A percentile compares a stretch with the other conserved stretches of the same genome.
Evolutionary conservation across 768 basidiomycete genomes (phyloP).

Genomic region (Pulveroboletus sp.): DNA sequence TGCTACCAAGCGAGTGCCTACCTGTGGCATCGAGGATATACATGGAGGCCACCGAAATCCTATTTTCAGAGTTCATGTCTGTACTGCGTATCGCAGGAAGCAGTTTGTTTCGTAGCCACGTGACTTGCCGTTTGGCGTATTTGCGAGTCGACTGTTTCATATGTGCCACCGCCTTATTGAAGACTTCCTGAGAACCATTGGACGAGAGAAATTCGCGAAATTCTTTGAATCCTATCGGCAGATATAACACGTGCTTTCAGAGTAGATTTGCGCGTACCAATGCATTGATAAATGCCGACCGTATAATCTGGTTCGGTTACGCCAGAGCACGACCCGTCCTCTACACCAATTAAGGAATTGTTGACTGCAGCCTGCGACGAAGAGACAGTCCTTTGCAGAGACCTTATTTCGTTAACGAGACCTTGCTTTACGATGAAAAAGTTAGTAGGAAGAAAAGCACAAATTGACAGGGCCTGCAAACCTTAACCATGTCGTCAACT

Average conservation of each 20-base stretch:
- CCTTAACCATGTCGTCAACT: conserved; percentile 88
- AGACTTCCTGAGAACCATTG: conserved; percentile 37
- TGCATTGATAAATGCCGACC: conserved; percentile 88
- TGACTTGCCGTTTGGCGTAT: conserved; percentile 87
- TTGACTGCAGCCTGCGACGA: not conserved
- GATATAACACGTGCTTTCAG: conserved; percentile 5
- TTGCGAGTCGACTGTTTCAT: conserved; percentile 88
- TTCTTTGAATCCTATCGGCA: conserved; percentile 78
- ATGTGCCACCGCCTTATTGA: conserved; percentile 55
- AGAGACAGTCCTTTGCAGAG: conserved; percentile 36
- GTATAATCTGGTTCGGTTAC: conserved; percentile 49
- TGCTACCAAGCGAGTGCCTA: conserved; percentile 24
- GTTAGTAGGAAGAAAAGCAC: not conserved
- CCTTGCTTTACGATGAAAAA: conserved; percentile 49
- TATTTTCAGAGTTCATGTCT: conserved; percentile 32
- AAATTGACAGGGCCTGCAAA: conserved; percentile 24
- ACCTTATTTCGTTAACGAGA: conserved; percentile 71
- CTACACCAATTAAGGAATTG: not conserved
- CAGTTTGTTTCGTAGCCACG: conserved; percentile 90
- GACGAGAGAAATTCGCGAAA: conserved; percentile 65
- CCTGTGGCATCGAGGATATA: conserved; percentile 71
- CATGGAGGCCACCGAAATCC: conserved; percentile 31
- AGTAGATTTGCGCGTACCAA: conserved; percentile 48
- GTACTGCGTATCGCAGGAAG: conserved; percentile 61
- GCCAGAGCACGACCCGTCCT: not conserved